Evolutionary conservation across 2,329 filamentous ascomycete genomes (phyloP).

Genomic region (Monascus ruber): DNA sequence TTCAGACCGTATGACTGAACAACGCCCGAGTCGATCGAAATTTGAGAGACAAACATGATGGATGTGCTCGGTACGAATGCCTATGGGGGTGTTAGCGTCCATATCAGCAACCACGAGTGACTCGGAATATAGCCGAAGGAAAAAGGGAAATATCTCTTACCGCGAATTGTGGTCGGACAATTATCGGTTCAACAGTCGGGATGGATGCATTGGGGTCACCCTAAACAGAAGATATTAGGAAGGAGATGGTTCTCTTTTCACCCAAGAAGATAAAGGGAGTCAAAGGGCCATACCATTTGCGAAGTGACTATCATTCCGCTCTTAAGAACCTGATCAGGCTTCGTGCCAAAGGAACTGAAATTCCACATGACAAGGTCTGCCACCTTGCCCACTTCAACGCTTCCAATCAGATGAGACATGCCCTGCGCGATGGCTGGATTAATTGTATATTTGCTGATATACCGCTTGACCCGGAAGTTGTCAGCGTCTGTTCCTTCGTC

Average conservation of each 20-base stretch:
- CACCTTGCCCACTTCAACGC: constrained; percentile 76
- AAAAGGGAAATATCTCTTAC: constrained; percentile 14
- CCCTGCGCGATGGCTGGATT: constrained; percentile 88
- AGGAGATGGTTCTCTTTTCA: too few relatives aligned
- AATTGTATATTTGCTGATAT: constrained; percentile 91
- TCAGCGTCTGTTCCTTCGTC: constrained; percentile 71
- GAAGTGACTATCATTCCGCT: constrained; percentile 73
- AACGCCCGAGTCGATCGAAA: constrained; percentile 55
- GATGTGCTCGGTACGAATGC: constrained; percentile 59
- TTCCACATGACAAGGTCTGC: constrained; percentile 86
- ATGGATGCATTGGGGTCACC: constrained; percentile 76
- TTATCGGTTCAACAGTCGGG: constrained; percentile 73
- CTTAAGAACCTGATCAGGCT: constrained; percentile 73
- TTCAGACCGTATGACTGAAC: constrained; percentile 62
- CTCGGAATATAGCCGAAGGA: neutral
- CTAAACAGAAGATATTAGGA: constrained; percentile 27
- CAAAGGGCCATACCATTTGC: constrained; percentile 56
- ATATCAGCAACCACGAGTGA: neutral
- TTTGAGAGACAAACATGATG: constrained; percentile 72
- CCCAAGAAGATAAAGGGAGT: neutral
- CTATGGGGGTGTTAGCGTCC: constrained; percentile 4
- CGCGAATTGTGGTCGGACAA: constrained; percentile 78
- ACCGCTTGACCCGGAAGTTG: constrained; percentile 85
- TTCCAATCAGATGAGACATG: constrained; percentile 76
- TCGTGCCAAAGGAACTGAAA: constrained; percentile 73